Evolutionary conservation across 2,329 filamentous ascomycete species (phyloP), one percentile per base, ranked within the genome.

Genomic region (Pyrenochaeta sp.): DNA sequence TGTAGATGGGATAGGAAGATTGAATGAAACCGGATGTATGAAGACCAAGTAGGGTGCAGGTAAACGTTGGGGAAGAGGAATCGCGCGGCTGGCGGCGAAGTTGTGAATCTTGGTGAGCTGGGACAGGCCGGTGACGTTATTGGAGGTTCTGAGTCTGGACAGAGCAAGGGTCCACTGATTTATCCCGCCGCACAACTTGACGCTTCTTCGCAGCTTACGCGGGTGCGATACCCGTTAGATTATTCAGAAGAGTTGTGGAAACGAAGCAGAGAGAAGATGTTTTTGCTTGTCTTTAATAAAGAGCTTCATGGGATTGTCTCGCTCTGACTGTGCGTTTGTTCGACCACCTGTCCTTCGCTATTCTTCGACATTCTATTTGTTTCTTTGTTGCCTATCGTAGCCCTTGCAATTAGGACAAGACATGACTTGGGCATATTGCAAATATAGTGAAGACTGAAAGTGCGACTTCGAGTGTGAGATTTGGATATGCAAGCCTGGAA

Each of bases 81-180:
- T 51, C 27, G 47, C 56, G 52, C 52, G 45, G 60, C 49, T 54
- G 58, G 60, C 60, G 60, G 63, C 61, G 53, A 66, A 54, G 56
- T 55, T 56, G 56, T 47, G 51, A 49, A 52, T 44, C 60, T 60
- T 59, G 51, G 33, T 61, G 23, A 27, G 49, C 54, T 58, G 47
- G 54, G 29, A 53, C 44, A 45, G 56, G 32, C 33, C 49, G 54
- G 68, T 73, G 69, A 72, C 70, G 67, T 71, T 68, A 56, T 61
- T 58, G 49, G 49, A 46, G 61, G 58, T 51, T 46, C 48, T 41
- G 29, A 41, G 32, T 45, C 46, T 46, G 45, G 51, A 42, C 53
- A 49, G 53, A 58, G 52, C 51, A 60, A 60, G 68, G 63, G 59
- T 65, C 63, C 55, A 63, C 53, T 52, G 46, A 61, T 54, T 52